These are phyloP conservation scores for Candida hispaniensis DNA, from an alignment of 805 yeast species.

Conservation along the genomic window DNA sequence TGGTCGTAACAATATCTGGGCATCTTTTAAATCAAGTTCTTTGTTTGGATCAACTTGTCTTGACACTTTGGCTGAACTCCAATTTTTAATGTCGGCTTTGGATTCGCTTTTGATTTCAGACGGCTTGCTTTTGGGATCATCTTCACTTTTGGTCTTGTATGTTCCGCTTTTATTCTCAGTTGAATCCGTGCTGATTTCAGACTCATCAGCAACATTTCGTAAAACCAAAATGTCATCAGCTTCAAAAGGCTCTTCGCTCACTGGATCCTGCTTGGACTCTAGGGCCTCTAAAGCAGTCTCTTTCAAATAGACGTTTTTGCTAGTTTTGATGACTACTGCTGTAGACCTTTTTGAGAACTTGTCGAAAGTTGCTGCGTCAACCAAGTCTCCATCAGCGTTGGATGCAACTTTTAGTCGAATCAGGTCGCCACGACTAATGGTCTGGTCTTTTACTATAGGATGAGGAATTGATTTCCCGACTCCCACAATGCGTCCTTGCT, in stretches of 20 bases:
- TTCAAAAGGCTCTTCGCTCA: slow-evolving; percentile 26
- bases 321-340: slow-evolving; percentile 25
- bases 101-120: too few species aligned
- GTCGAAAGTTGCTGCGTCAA: slow-evolving; percentile 30
- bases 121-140: background rate
- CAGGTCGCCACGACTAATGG: slow-evolving; percentile 20
- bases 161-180: too few species aligned
- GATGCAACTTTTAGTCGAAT: slow-evolving; percentile 22
- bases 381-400: slow-evolving; percentile 23
- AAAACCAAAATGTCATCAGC: slow-evolving; percentile 23
- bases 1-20: slow-evolving; percentile 24
- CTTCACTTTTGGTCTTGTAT: too few species aligned
- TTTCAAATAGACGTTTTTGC: slow-evolving; percentile 27
- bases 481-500: slow-evolving; percentile 20
- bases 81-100: too few species aligned
- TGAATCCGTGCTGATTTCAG: slow-evolving; percentile 19
- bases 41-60: slow-evolving; percentile 23
- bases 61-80: slow-evolving; percentile 13
- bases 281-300: slow-evolving; percentile 26
- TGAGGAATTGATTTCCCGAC: slow-evolving; percentile 4
- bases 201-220: slow-evolving; percentile 1
- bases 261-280: slow-evolving; percentile 27
- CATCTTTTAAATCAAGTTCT: slow-evolving; percentile 20
- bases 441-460: slow-evolving; percentile 19
- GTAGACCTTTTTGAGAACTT: slow-evolving; percentile 23